Percentiles rank a stretch among this genome's conserved stretches.
These are phyloP conservation scores for Pulicaria dysenterica DNA, from an alignment of 129 eudicot genomes.

Conservation along the genomic window DNA sequence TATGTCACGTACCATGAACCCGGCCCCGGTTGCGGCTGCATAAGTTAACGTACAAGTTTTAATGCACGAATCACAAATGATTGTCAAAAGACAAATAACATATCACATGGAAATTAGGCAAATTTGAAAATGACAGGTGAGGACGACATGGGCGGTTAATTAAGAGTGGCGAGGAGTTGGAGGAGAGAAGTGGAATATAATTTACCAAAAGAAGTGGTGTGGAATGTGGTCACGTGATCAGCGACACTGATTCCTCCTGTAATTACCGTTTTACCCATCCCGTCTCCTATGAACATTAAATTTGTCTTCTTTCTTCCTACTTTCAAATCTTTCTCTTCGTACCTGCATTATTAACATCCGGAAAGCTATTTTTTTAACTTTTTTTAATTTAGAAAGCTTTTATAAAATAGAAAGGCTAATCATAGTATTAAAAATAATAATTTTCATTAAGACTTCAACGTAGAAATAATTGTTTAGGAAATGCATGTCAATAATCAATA, in stretches of 20 bases:
- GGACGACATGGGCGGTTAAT: constrained; percentile 17
- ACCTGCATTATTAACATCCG: constrained; percentile 33
- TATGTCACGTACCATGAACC: constrained; percentile 50
- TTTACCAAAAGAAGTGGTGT: constrained; percentile 91
- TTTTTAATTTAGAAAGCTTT: background rate
- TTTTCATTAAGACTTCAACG: constrained; percentile 26
- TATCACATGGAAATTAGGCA: constrained; percentile 26
- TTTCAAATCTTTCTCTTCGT: constrained; percentile 58
- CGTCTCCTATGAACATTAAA: constrained; percentile 69
- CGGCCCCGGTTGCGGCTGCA: constrained; percentile 49
- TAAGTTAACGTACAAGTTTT: background rate
- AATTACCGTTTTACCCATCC: constrained; percentile 66
- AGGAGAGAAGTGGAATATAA: background rate
- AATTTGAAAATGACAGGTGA: constrained; percentile 21
- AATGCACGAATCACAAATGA: constrained; percentile 8
- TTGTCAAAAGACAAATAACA: background rate
- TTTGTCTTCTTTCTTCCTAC: constrained; percentile 75
- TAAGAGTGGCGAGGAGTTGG: constrained; percentile 8
- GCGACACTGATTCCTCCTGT: constrained; percentile 53
- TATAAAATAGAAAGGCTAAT: too few species aligned
- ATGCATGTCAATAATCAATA: background rate
- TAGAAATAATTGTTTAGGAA: constrained; percentile 23
- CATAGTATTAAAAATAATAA: background rate
- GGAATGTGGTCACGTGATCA: constrained; percentile 79
- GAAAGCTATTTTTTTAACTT: background rate